Base-by-base conservation (phyloP, 2,329 filamentous ascomycete genomes). In the Scedosporium aurantiacum region DNA sequence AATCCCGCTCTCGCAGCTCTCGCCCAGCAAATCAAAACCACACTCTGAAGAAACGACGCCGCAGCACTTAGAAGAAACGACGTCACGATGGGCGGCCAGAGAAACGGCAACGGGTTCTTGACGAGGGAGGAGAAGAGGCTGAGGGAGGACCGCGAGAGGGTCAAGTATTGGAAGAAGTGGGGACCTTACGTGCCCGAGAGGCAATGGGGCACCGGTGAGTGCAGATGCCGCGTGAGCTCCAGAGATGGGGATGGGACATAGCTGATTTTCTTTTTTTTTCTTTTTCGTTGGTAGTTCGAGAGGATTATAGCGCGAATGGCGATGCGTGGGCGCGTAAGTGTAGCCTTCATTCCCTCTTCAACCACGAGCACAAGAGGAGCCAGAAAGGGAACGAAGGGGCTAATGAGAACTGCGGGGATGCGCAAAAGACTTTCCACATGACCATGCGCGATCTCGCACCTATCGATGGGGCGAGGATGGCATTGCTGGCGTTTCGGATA, bases 141-240 rank as follows among this genome's bases (percentile, higher is more conserved):
- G 67, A 88, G 88, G 71, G 85, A 96, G 71, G 93, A 97, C 75
- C 84, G 86, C 63, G 84, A 93, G 66, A 87, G 87, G 65, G 83
- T 77, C 66, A 93, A 90, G 74, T 97, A 97, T 79, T 97, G 93
- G 93, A 97, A 97, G 84, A 91, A 88, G 85, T 97, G 92, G 91
- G 93, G 93, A 61, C 88, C 92, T 25, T 97, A 97, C 71, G 87
- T 96, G 68, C 86, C 92, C 61, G 93, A 97, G 78, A 82, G 92
- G 71, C 92, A 97, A 78, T 97, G 93, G 93, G 91, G 92, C 62
- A 96, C 91, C 67, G 91, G 90, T 89, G 77, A 71, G 83, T 60
- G 5, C 23, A 12, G 10, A 37, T 37, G 50, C 50, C 12, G 50
- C n/a, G 43, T 7, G 43, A 10, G 43, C n/a, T n/a, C 43, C 16